Evolutionary conservation across 352 stramenopile species (phyloP), one percentile per base, ranked within the genome.

Genomic region (Phytophthora vignae): DNA sequence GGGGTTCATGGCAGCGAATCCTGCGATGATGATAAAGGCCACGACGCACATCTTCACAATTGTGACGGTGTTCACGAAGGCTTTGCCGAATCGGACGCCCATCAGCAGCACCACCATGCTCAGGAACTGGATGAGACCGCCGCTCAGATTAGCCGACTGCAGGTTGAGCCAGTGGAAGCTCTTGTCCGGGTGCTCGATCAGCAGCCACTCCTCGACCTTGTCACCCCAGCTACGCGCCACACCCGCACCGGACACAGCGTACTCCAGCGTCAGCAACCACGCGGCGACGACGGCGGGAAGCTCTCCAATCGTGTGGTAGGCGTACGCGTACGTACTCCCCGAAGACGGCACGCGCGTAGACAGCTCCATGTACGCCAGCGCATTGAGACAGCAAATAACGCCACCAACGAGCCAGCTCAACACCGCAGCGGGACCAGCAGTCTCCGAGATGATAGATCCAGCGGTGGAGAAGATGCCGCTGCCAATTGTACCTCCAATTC

Each of bases 171-270:
- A 91, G 40, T 80, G 66, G 22, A 82, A 73, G 67, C 76, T 69
- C 33, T 74, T 72, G 55, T 85, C 60, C 0, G 81, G 70, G 52
- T 85, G 60, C 46, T 84, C 75, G 8, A 82, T 40, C n/a, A 83
- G 7, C 52, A 85, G 48, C 83, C 85, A 92, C 25, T 89, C 81
- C 48, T 94, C 70, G 14, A 98, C 82, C 79, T 98, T 98, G 67
- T 97, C 82, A 40, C 84, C 92, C 94, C 95, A 98, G 61, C 85
- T 97, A 55, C 93, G 87, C 0, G 96, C 95, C 0, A 98, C 91
- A 15, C 94, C 95, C n/a, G 90, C 85, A 29, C 87, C 91, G 4
- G 87, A 93, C 15, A 98, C 73, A 22, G 90, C 83, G 78, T 98
- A 98, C 79, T 98, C 94, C 19, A 98, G 77, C 27, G 90, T 97